Evolutionary conservation across 1,284 basidiomycete species (phyloP).

Genomic region (Lignosus rhinocerotis): DNA sequence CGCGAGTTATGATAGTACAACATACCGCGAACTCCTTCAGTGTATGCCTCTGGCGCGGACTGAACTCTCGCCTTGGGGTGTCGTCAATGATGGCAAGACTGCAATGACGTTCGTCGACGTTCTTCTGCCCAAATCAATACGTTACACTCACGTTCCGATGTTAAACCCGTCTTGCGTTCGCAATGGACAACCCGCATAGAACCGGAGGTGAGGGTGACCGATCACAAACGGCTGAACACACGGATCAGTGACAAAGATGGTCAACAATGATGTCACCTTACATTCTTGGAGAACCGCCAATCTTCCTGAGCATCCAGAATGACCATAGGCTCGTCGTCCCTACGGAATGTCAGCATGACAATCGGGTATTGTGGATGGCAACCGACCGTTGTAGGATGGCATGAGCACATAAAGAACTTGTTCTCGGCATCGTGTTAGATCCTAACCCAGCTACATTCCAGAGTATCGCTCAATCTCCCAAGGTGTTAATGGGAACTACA

Average conservation of each 20-base stretch:
- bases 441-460: conserved; percentile 59
- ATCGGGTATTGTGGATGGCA: background rate
- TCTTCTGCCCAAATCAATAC: conserved; percentile 8
- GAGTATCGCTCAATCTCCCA: background rate
- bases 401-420: conserved; percentile 81
- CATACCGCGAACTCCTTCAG: conserved; percentile 88
- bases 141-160: conserved; percentile 67
- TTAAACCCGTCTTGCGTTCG: conserved; percentile 90
- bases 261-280: conserved; percentile 36
- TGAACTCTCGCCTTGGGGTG: conserved; percentile 81
- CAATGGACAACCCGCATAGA: conserved; percentile 91
- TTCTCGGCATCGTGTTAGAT: conserved; percentile 53
- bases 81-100: conserved; percentile 88
- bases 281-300: conserved; percentile 87
- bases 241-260: conserved; percentile 5
- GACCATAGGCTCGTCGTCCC: conserved; percentile 87
- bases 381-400: conserved; percentile 77
- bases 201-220: conserved; percentile 71
- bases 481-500: background rate
- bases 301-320: conserved; percentile 79
- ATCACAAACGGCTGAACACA: conserved; percentile 71
- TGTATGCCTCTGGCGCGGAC: conserved; percentile 86
- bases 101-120: background rate
- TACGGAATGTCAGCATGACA: conserved; percentile 30
- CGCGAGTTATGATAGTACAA: background rate